These are phyloP conservation scores for Anthoceros angustus DNA, from an alignment of 225 moss, liverwort and hornwort species.

Conservation along the genomic window DNA sequence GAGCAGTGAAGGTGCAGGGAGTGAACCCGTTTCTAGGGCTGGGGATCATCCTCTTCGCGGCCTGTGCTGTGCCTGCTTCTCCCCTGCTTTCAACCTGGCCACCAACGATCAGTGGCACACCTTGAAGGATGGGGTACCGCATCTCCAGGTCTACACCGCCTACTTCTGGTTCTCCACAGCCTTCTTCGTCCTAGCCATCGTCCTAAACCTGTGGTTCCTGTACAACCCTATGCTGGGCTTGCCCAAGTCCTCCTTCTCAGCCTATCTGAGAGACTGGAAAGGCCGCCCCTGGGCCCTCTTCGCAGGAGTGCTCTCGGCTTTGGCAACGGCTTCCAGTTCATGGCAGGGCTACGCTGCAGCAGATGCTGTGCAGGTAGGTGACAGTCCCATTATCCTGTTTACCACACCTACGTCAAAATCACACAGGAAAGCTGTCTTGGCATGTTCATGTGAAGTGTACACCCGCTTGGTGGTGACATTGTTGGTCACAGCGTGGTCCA, in stretches of 20 bases:
- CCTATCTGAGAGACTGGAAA: constrained; percentile 34
- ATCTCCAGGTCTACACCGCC: constrained; percentile 79
- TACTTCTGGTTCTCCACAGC: constrained; percentile 82
- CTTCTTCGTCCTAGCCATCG: constrained; percentile 48
- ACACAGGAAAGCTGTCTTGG: too few species aligned
- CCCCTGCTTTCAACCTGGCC: constrained; percentile 83
- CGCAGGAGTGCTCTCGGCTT: constrained; percentile 58
- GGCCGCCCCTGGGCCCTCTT: constrained; percentile 62
- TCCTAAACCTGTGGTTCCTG: constrained; percentile 47
- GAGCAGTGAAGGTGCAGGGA: constrained; percentile 64
- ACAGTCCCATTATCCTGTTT: constrained; percentile 4
- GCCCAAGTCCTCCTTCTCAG: constrained; percentile 31
- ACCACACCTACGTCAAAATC: too few species aligned
- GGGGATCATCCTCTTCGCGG: constrained; percentile 64
- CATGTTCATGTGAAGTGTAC: too few species aligned
- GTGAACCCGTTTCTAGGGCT: constrained; percentile 52
- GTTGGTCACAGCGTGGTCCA: constrained; percentile 61
- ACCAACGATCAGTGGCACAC: constrained; percentile 89
- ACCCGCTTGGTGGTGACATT: not conserved
- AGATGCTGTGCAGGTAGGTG: constrained; percentile 75
- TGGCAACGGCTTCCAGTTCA: constrained; percentile 90
- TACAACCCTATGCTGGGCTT: constrained; percentile 60
- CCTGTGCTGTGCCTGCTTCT: constrained; percentile 71
- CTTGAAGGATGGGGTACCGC: constrained; percentile 60
- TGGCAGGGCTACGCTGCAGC: constrained; percentile 97